Evolutionary conservation across 768 basidiomycete species (phyloP), one percentile per base, ranked within the genome.

Genomic region (Rhodotorula sphaerocarpa): DNA sequence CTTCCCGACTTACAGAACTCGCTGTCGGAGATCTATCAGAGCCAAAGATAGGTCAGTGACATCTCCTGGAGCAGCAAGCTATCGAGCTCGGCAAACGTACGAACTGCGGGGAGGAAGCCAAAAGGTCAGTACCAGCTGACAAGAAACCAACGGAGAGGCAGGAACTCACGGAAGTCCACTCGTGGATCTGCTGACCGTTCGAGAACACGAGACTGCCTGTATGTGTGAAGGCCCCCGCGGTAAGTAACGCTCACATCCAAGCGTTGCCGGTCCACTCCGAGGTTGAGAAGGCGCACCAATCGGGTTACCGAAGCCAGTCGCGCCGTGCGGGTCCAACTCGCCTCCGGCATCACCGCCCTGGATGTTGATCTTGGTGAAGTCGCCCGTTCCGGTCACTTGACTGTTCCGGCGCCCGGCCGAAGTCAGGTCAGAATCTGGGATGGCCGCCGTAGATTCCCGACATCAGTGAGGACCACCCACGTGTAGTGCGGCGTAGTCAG

Each of bases 401-500:
- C 15, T 44, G 56, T n/a, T n/a, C n/a, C n/a, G n/a, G 20, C 21
- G 7, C 6, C 25, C 14, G 9, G 4, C 36, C 10, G 36, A 39
- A 39, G 36, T n/a, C n/a, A 12, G 28, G 20, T 12, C 16, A 5
- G 27, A 55, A 21, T 21, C 25, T 30, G 41, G 41, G n/a, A 36
- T 48, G 12, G 65, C 64, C 5, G 33, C 21, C 4, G 2, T 20
- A 3, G n/a, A 30, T 23, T 39, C 18, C 31, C 18, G 3, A 6
- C 27, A 55, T 18, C 50, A 18, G 47, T 6, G 30, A 56, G 23
- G 21, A 82, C 83, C 57, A 87, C 76, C 70, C 86, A 86, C 39
- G 87, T 51, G 73, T 83, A 88, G 73, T 84, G 83, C n/a, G 85
- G 83, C 0, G 87, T 86, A 65, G 82, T 78, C 7, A 87, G 79